Percentiles rank a stretch among this genome's conserved stretches.
phyloP scores from a whole-genome alignment of 2,329 filamentous ascomycete species.

The Stagonosporopsis rhizophila region DNA sequence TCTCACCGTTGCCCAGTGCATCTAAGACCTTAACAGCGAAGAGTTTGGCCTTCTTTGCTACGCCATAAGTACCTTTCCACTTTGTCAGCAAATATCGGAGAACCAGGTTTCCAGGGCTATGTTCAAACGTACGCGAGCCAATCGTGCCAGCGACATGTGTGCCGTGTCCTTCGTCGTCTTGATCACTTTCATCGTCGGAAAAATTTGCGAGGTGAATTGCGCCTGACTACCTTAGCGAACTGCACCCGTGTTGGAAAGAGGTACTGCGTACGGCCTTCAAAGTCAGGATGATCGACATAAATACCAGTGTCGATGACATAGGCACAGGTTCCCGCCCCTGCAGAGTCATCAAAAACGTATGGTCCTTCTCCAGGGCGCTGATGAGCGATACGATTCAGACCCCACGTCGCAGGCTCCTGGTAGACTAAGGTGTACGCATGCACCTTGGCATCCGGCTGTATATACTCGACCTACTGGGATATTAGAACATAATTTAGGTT shows the following conservation, averaged over 20 bases:
- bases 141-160: constrained; percentile 48
- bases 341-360: constrained; percentile 49
- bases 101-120: too few species aligned
- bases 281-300: constrained; percentile 57
- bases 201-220: constrained; percentile 39
- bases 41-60: constrained; percentile 46
- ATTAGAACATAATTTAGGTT: neutral
- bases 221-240: constrained; percentile 21
- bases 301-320: constrained; percentile 73
- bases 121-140: constrained; percentile 23
- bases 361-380: constrained; percentile 34
- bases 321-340: constrained; percentile 55
- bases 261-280: constrained; percentile 42
- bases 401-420: constrained; percentile 50
- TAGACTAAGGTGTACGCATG: constrained; percentile 37
- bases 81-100: neutral
- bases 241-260: neutral
- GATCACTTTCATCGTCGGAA: constrained; percentile 27
- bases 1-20: constrained; percentile 31
- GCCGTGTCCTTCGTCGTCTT: constrained; percentile 44
- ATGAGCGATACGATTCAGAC: constrained; percentile 50
- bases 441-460: constrained; percentile 46
- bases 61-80: constrained; percentile 34
- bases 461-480: constrained; percentile 40
- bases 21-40: constrained; percentile 49